phyloP scores from a whole-genome alignment of 2,329 filamentous ascomycete genomes.

The Sclerotinia spermophila region DNA sequence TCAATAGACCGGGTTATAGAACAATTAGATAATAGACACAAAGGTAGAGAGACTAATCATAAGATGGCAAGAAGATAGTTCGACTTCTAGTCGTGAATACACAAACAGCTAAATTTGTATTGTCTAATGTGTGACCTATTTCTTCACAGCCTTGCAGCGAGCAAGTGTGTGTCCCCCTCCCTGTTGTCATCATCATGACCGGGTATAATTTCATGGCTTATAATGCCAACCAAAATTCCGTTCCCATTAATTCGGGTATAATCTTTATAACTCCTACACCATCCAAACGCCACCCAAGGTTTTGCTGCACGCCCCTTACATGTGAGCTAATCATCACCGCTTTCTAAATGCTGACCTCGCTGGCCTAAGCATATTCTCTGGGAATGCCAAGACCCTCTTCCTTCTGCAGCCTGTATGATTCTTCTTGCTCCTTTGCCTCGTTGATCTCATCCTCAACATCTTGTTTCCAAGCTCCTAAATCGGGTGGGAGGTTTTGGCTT shows the following conservation, averaged over 20 bases:
- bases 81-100: background rate
- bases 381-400: conserved; percentile 56
- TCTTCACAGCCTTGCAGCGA: background rate
- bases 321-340: background rate
- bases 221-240: background rate
- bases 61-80: background rate
- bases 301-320: background rate
- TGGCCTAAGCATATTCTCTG: conserved; percentile 45
- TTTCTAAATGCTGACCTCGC: background rate
- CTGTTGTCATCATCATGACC: background rate
- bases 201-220: background rate
- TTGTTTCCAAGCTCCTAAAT: conserved; percentile 64
- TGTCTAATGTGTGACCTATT: background rate
- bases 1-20: background rate
- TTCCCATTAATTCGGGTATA: conserved; percentile 1
- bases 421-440: conserved; percentile 59
- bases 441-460: conserved; percentile 65
- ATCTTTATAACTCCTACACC: background rate
- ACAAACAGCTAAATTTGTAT: background rate
- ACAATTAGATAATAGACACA: background rate
- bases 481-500: conserved; percentile 74
- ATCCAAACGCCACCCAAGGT: conserved; percentile 11
- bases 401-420: conserved; percentile 48
- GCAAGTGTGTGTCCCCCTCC: background rate
- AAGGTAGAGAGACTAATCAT: background rate